Evolutionary conservation across 2,329 filamentous ascomycete genomes (phyloP), one percentile per base, ranked within the genome.

Genomic region (Xenosphaeropsis pyriputrescens): DNA sequence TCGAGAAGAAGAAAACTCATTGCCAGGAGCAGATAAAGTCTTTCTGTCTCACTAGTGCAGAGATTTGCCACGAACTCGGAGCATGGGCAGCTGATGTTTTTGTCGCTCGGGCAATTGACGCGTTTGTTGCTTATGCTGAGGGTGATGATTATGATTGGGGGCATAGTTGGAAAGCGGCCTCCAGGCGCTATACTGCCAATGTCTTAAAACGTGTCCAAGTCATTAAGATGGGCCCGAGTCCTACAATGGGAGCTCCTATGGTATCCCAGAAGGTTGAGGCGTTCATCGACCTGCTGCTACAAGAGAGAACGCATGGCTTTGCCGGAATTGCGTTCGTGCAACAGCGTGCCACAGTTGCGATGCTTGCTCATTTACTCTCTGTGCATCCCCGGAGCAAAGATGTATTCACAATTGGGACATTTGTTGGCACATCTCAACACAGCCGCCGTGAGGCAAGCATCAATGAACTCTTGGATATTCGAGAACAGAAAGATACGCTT

Each of bases 61-160:
- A 65, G 12, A 63, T 86, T 1, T 62, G 61, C 16, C 46, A 51
- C 2, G 65, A 78, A 34, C 64, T 85, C 4, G 81, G 81, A 0
- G 46, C 61, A 2, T 85, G 79, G 78, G 78, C 77, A 1, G 67
- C 68, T 0, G 75, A 85, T 33, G 67, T 65, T 35, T 85, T 74
- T 50, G 68, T 85, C 17, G 56, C 57, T 37, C 60, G 60, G 29
- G 65, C 67, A 3, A 58, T 74, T 8, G 12, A 11, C 8, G 22
- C 22, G 7, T 26, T 26, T 26, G 8, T 26, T 9, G 22, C 22
- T 26, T 26, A 26, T 26, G 22, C 22, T 26, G 22, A 26, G 22
- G 12, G 12, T 9, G 22, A 26, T 26, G 22, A 26, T 3, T 26
- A 6, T 9, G 22, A 26, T 26, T 26, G 22, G 22, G 22, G 12